phyloP scores from a whole-genome alignment of 1,139 yeast species.

The Arxiozyma bovina region DNA sequence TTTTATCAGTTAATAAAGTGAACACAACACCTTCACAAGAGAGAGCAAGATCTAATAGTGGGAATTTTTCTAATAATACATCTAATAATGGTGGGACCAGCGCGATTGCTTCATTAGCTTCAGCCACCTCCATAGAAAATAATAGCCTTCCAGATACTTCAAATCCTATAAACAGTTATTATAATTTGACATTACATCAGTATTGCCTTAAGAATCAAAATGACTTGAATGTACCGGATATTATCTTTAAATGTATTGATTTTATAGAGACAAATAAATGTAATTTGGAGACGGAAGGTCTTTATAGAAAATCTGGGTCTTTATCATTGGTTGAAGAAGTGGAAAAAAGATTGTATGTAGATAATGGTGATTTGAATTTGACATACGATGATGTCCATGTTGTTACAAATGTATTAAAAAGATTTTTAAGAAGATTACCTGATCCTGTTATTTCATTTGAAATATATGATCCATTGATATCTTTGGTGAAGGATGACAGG shows the following conservation, averaged over 20 bases:
- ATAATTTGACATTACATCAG: slow-evolving; percentile 38
- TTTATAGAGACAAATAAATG: slow-evolving; percentile 68
- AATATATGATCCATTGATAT: slow-evolving; percentile 58
- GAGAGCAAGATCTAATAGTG: neutral
- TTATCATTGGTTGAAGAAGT: slow-evolving; percentile 41
- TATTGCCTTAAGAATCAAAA: slow-evolving; percentile 53
- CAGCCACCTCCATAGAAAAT: slow-evolving; percentile 5
- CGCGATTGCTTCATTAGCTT: slow-evolving; percentile 7
- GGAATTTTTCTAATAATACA: neutral
- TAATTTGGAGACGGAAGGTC: slow-evolving; percentile 61
- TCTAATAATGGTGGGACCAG: neutral
- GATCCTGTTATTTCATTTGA: slow-evolving; percentile 72
- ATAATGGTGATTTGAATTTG: slow-evolving; percentile 12
- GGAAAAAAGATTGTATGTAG: slow-evolving; percentile 30
- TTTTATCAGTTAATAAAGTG: neutral
- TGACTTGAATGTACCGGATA: slow-evolving; percentile 52
- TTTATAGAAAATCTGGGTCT: slow-evolving; percentile 88
- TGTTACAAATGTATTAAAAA: slow-evolving; percentile 75
- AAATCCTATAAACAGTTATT: neutral
- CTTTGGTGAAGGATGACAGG: slow-evolving; percentile 35
- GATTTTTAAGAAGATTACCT: slow-evolving; percentile 77
- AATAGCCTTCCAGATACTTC: slow-evolving; percentile 4
- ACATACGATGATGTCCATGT: slow-evolving; percentile 59
- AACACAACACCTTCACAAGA: neutral
- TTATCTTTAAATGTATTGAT: slow-evolving; percentile 62